phyloP scores from a whole-genome alignment of 345 rosid species.

The Barbarea vulgaris region DNA sequence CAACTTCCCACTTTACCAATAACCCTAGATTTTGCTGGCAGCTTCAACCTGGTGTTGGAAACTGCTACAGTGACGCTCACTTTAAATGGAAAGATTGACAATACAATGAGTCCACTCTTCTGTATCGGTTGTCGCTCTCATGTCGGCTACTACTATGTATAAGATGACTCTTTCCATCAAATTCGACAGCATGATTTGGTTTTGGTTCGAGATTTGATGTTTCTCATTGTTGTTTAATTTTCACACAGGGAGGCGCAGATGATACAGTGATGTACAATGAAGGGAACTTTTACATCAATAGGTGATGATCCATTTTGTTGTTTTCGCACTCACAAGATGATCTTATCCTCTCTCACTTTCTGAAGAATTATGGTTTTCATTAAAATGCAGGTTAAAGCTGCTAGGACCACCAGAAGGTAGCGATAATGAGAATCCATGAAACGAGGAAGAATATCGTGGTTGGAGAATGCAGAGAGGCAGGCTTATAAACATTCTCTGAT shows the following conservation, averaged over 20 bases:
- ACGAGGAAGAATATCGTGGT: not conserved
- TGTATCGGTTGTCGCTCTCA: not conserved
- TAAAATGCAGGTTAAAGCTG: not conserved
- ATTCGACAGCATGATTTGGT: not conserved
- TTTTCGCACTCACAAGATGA: not conserved
- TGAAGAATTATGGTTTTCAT: not conserved
- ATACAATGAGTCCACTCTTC: not conserved
- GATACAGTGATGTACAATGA: not conserved
- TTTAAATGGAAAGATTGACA: not conserved
- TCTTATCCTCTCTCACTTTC: not conserved
- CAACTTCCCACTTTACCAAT: not conserved
- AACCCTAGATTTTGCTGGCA: not conserved
- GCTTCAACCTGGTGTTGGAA: not conserved
- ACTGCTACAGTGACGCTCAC: not conserved
- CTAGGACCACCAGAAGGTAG: not conserved
- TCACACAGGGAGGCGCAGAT: not conserved
- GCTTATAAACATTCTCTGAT: not conserved
- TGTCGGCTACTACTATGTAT: not conserved
- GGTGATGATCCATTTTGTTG: not conserved
- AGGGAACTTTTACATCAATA: slow-evolving; percentile 4
- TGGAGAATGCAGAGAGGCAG: not conserved
- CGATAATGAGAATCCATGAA: slow-evolving; percentile 5
- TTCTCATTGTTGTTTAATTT: not conserved
- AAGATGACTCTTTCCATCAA: not conserved
- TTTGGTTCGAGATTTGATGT: not conserved